Percentiles rank a stretch among this genome's conserved stretches.
phyloP scores from a whole-genome alignment of 495 filamentous ascomycete species.

The Parachaetomium inaequale region DNA sequence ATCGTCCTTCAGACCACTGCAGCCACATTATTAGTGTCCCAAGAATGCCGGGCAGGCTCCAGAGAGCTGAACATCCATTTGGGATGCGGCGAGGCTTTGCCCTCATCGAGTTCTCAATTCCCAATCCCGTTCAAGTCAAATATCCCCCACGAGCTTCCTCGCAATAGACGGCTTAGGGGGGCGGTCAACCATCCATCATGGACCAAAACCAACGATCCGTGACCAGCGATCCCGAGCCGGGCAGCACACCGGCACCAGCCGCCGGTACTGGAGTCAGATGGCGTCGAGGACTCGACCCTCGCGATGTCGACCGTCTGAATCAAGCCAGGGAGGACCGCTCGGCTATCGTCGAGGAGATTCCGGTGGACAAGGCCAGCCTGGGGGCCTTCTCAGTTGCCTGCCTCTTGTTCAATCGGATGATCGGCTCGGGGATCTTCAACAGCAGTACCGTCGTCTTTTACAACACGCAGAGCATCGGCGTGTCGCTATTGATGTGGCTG shows the following conservation, averaged over 20 bases:
- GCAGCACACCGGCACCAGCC: background rate
- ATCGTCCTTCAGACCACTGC: background rate
- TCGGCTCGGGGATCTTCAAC: conserved; percentile 27
- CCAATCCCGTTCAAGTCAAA: background rate
- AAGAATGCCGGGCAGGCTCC: background rate
- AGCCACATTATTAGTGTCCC: background rate
- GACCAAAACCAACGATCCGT: conserved; percentile 3
- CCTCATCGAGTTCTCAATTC: background rate
- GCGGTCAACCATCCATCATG: background rate
- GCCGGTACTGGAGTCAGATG: conserved; percentile 4
- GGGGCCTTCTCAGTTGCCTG: conserved; percentile 21
- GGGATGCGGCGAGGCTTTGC: background rate
- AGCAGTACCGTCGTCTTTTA: conserved; percentile 19
- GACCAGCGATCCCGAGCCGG: background rate
- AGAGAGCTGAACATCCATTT: background rate
- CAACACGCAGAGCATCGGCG: conserved; percentile 25
- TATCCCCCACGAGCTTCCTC: no score
- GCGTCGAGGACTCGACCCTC: conserved; percentile 16
- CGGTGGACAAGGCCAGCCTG: conserved; percentile 15
- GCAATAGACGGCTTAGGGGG: no score
- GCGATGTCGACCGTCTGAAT: conserved; percentile 15
- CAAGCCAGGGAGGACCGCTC: conserved; percentile 14
- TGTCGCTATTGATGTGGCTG: conserved; percentile 20
- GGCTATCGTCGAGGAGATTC: conserved; percentile 24
- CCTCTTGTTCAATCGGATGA: conserved; percentile 23